phyloP scores from a whole-genome alignment of 139 green algal species.

The Chlorokybus atmophyticus region DNA sequence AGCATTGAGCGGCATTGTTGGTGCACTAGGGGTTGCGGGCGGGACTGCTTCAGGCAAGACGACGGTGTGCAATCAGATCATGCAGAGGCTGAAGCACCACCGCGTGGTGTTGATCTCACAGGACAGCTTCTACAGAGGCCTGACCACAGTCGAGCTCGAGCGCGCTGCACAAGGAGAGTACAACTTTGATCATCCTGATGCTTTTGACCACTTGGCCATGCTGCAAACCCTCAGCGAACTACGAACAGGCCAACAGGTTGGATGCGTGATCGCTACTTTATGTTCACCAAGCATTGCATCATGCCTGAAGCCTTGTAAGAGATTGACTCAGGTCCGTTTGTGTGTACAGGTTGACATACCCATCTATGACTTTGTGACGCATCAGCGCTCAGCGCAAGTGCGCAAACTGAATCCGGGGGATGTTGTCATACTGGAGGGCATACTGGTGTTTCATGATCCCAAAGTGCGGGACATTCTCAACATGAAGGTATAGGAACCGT shows the following conservation, averaged over 20 bases:
- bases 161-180: conserved; percentile 50
- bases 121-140: conserved; percentile 84
- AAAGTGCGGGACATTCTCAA: conserved; percentile 63
- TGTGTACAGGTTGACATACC: conserved; percentile 77
- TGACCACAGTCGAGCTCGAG: conserved; percentile 60
- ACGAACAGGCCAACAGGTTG: too few relatives aligned
- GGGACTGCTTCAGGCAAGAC: conserved; percentile 77
- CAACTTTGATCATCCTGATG: conserved; percentile 89
- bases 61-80: conserved; percentile 86
- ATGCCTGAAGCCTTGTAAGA: too few relatives aligned
- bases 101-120: conserved; percentile 71
- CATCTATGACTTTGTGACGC: conserved; percentile 83
- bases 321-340: too few relatives aligned
- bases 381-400: conserved; percentile 46
- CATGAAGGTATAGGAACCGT: conserved; percentile 81
- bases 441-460: conserved; percentile 79
- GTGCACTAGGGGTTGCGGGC: conserved; percentile 62
- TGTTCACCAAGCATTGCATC: too few relatives aligned
- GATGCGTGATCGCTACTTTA: too few relatives aligned
- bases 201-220: conserved; percentile 62
- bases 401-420: conserved; percentile 44
- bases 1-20: too few relatives aligned
- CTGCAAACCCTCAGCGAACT: conserved; percentile 28
- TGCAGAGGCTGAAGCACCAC: conserved; percentile 74
- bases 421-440: conserved; percentile 93